Conservation (phyloP, 2,329 filamentous ascomycete species). For the Ceratocystis cacaofunesta region DNA sequence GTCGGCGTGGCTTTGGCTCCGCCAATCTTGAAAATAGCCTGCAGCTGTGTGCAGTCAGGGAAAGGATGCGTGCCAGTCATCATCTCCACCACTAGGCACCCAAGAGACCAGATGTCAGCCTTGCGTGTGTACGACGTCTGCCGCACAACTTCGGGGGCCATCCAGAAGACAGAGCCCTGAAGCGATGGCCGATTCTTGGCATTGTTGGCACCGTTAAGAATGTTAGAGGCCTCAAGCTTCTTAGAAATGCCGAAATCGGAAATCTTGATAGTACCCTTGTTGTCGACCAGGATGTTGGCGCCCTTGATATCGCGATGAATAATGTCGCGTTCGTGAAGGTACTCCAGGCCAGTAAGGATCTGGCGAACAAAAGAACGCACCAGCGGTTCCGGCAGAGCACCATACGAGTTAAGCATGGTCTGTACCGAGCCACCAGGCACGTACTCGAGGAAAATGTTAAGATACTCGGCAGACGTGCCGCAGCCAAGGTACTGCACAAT, state of each 20-base stretch:
- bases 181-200: constrained; percentile 62
- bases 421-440: constrained; percentile 94
- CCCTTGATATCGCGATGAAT: constrained; percentile 99
- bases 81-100: constrained; percentile 96
- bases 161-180: constrained; percentile 98
- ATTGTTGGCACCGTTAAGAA: constrained; percentile 55
- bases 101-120: constrained; percentile 96
- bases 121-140: constrained; percentile 97
- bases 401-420: constrained; percentile 97
- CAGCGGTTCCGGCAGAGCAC: constrained; percentile 79
- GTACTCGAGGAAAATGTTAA: constrained; percentile 99
- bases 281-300: constrained; percentile 95
- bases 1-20: constrained; percentile 75
- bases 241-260: constrained; percentile 98
- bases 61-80: constrained; percentile 95
- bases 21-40: constrained; percentile 97
- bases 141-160: constrained; percentile 96
- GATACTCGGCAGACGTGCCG: constrained; percentile 73
- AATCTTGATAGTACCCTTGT: constrained; percentile 97
- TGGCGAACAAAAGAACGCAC: constrained; percentile 95
- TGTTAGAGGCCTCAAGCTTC: constrained; percentile 82
- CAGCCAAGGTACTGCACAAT: constrained; percentile 97
- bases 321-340: constrained; percentile 86
- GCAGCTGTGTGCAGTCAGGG: constrained; percentile 90
- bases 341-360: constrained; percentile 82